Conservation (phyloP, 176 grass and related monocot species). For the Pharus latifolius region DNA sequence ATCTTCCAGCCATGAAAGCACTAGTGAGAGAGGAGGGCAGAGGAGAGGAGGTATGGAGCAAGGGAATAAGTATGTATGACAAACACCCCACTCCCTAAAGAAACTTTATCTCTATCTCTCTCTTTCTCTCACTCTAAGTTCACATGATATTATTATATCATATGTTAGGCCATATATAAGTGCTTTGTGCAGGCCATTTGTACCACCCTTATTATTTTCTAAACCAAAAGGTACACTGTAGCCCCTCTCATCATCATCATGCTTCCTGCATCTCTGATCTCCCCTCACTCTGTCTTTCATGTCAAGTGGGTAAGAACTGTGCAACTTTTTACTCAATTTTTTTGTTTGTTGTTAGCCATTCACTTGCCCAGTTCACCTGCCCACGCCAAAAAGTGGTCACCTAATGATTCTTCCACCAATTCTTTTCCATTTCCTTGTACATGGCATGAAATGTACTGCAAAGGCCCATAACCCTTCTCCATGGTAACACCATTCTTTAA, state of each 20-base stretch:
- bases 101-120: not conserved
- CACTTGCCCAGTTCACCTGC: constrained; percentile 41
- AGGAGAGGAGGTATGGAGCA: constrained; percentile 6
- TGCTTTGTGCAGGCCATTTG: constrained; percentile 35
- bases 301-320: constrained; percentile 28
- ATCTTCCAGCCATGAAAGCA: constrained; percentile 67
- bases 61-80: constrained; percentile 56
- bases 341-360: constrained; percentile 34
- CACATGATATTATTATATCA: constrained; percentile 45
- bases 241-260: constrained; percentile 8
- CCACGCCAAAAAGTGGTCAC: constrained; percentile 32
- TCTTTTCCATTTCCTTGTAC: constrained; percentile 25
- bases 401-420: constrained; percentile 29
- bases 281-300: constrained; percentile 8
- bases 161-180: constrained; percentile 34
- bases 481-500: not conserved
- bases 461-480: constrained; percentile 4
- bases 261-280: constrained; percentile 29
- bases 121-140: constrained; percentile 9
- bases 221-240: constrained; percentile 25
- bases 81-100: constrained; percentile 31
- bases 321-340: constrained; percentile 29
- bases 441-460: constrained; percentile 14
- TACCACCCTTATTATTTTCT: constrained; percentile 27
- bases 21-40: constrained; percentile 2